A percentile compares a stretch with the other conserved stretches of the same genome.
These are phyloP conservation scores for Oehlia diaphana DNA, from an alignment of 192 early-diverging fungal species.

Conservation along the genomic window DNA sequence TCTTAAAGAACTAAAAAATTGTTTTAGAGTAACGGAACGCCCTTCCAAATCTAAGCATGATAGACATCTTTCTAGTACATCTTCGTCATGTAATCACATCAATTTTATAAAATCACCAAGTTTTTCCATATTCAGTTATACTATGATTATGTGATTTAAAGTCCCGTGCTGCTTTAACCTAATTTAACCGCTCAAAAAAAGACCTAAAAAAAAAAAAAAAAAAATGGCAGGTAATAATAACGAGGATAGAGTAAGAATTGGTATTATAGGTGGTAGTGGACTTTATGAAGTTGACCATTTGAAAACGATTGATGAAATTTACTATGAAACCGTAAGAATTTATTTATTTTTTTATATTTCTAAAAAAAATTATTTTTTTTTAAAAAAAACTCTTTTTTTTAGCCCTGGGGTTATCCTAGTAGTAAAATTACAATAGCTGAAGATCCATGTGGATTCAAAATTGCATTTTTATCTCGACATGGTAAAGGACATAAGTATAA, in stretches of 20 bases:
- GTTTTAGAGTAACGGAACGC: no score
- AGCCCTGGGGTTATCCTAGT: conserved; percentile 88
- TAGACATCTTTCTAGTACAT: no score
- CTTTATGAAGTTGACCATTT: conserved; percentile 87
- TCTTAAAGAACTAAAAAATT: no score
- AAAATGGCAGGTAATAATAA: not conserved
- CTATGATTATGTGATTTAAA: no score
- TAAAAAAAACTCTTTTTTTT: not conserved
- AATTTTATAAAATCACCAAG: no score
- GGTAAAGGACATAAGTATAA: conserved; percentile 86
- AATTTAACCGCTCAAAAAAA: not conserved
- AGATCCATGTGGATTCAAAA: conserved; percentile 69
- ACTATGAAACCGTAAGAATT: conserved; percentile 75
- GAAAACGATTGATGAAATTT: conserved; percentile 75
- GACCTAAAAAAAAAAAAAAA: no score
- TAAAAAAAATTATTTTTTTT: not conserved
- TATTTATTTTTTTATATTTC: conserved; percentile 12
- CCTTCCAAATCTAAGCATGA: no score
- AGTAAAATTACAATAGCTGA: conserved; percentile 83
- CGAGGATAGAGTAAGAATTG: conserved; percentile 81
- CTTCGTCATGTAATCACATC: no score
- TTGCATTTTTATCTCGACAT: conserved; percentile 97
- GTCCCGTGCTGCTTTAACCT: not conserved
- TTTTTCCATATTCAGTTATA: no score
- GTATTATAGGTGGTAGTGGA: conserved; percentile 93